These are phyloP conservation scores for Ceratocystis albifundus DNA, from an alignment of 2,329 filamentous ascomycete genomes.

Conservation along the genomic window DNA sequence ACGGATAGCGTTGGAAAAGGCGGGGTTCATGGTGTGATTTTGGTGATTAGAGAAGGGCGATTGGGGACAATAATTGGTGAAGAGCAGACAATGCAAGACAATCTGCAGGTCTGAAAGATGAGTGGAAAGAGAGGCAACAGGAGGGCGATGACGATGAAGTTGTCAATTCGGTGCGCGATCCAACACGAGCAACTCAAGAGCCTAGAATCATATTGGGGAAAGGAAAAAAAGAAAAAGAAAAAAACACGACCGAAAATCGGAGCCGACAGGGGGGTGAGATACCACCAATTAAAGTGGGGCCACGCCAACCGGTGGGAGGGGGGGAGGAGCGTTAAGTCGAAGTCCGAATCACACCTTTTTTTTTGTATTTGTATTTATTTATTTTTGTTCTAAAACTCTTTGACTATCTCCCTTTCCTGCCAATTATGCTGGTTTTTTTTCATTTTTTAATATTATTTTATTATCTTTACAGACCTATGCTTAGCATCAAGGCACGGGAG, in stretches of 20 bases:
- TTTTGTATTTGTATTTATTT: no score
- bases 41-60: slow-evolving; percentile 2
- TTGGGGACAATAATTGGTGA: neutral
- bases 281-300: slow-evolving; percentile 1
- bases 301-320: neutral
- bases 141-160: neutral
- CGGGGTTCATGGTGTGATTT: slow-evolving; percentile 18
- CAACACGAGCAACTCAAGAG: neutral
- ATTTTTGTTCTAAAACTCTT: no score
- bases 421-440: no score
- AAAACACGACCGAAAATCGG: slow-evolving; percentile 22
- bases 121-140: neutral
- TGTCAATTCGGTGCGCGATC: neutral
- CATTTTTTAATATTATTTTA: no score
- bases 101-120: neutral
- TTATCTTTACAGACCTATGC: no score
- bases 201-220: neutral
- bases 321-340: neutral
- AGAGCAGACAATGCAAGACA: neutral
- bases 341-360: neutral
- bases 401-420: no score
- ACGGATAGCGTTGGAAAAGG: slow-evolving; percentile 22
- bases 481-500: no score
- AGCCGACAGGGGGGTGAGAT: slow-evolving; percentile 12
- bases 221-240: slow-evolving; percentile 17